A percentile compares a stretch with the other conserved stretches of the same genome.
Evolutionary conservation across 331 rosid species (phyloP).

Genomic region (Stylosanthes scabra): DNA sequence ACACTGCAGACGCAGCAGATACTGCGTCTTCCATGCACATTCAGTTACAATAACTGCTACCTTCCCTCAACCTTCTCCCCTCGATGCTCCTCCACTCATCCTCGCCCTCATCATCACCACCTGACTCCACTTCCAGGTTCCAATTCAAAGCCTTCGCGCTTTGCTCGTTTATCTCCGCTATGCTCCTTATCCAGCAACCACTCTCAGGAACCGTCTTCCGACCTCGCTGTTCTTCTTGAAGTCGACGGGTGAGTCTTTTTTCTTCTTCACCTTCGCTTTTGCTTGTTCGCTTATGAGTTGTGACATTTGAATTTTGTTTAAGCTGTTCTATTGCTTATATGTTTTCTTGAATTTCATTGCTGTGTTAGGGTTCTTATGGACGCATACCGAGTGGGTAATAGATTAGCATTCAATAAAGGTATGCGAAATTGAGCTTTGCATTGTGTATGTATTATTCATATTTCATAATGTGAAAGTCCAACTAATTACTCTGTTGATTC

Average conservation of each 20-base stretch:
- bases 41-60: constrained; percentile 13
- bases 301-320: neutral
- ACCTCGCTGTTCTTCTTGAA: constrained; percentile 87
- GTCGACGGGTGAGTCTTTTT: constrained; percentile 71
- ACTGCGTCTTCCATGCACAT: constrained; percentile 35
- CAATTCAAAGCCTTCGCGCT: constrained; percentile 47
- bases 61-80: constrained; percentile 40
- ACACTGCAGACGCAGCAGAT: constrained; percentile 23
- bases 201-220: constrained; percentile 42
- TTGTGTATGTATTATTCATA: neutral
- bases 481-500: neutral
- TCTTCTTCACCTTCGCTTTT: neutral
- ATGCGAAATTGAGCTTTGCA: constrained; percentile 1
- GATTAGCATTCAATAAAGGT: constrained; percentile 88
- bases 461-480: too few species aligned
- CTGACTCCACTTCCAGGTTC: constrained; percentile 30
- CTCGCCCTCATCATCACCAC: neutral
- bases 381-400: constrained; percentile 79
- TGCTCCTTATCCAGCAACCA: constrained; percentile 47
- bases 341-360: neutral
- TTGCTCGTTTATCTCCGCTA: constrained; percentile 41
- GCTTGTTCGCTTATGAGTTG: neutral
- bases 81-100: constrained; percentile 38
- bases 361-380: constrained; percentile 81
- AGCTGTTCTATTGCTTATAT: constrained; percentile 7